A percentile compares a stretch with the other conserved stretches of the same genome.
These are phyloP conservation scores for Ceratocystis lukuohia DNA, from an alignment of 2,329 filamentous ascomycete genomes.

Conservation along the genomic window DNA sequence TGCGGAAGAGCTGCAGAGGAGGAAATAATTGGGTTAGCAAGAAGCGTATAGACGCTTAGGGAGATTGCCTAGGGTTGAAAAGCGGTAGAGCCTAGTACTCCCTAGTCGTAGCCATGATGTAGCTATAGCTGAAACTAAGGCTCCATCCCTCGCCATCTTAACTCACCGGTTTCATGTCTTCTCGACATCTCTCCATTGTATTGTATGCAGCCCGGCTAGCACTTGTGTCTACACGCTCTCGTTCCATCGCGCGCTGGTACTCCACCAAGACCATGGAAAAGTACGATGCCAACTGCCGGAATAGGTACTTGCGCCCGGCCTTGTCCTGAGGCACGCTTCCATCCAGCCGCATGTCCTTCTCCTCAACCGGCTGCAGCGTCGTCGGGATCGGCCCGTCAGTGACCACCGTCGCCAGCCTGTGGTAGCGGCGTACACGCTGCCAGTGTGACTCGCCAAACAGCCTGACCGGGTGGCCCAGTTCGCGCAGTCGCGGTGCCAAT, in stretches of 20 bases:
- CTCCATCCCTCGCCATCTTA: background rate
- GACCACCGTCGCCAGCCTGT: constrained; percentile 47
- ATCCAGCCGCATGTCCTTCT: constrained; percentile 77
- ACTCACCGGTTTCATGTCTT: constrained; percentile 66
- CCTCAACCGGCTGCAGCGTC: constrained; percentile 62
- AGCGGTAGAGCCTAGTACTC: background rate
- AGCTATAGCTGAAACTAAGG: no score
- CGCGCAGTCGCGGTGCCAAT: constrained; percentile 53
- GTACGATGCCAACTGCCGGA: constrained; percentile 81
- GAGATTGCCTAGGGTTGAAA: background rate
- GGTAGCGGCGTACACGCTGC: constrained; percentile 56
- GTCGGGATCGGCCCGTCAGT: constrained; percentile 77
- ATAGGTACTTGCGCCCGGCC: constrained; percentile 57
- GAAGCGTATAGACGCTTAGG: background rate
- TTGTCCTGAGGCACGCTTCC: constrained; percentile 47
- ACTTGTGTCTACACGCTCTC: constrained; percentile 49
- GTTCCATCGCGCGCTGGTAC: constrained; percentile 68
- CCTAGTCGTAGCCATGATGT: no score
- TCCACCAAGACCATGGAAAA: constrained; percentile 91
- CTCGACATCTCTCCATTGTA: constrained; percentile 74
- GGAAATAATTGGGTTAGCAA: constrained; percentile 13
- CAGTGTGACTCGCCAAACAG: constrained; percentile 74
- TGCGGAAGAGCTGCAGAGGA: constrained; percentile 55
- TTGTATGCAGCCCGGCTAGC: constrained; percentile 69
- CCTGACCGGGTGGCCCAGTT: constrained; percentile 55